These are phyloP conservation scores for Verticillium longisporum DNA, from an alignment of 2,329 filamentous ascomycete species.

Conservation along the genomic window DNA sequence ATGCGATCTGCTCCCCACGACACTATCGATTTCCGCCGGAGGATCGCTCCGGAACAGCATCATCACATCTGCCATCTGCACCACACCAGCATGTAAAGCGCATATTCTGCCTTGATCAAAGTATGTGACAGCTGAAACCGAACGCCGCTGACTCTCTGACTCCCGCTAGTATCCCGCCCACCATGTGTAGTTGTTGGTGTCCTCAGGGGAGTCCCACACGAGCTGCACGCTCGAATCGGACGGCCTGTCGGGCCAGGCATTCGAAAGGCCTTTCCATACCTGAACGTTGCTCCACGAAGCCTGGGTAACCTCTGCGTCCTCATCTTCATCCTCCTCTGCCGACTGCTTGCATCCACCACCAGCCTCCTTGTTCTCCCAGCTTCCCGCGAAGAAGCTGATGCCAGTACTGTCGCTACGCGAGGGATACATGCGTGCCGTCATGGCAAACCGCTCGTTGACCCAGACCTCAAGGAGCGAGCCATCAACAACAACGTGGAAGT, in stretches of 20 bases:
- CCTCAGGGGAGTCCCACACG: conserved; percentile 8
- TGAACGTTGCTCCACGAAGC: conserved; percentile 6
- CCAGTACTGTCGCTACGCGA: conserved; percentile 11
- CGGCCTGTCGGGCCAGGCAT: conserved; percentile 11
- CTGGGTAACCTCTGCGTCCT: too few species aligned
- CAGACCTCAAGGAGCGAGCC: conserved; percentile 11
- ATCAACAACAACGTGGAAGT: conserved; percentile 9
- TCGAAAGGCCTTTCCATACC: conserved; percentile 7
- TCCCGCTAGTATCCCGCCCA: conserved; percentile 8
- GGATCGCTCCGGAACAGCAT: not conserved
- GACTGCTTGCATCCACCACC: not conserved
- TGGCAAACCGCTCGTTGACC: conserved; percentile 11
- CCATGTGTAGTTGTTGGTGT: conserved; percentile 10
- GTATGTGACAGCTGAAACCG: not conserved
- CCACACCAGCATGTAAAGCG: not conserved
- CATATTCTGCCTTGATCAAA: not conserved
- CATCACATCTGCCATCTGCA: not conserved
- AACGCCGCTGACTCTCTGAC: not conserved
- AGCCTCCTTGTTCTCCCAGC: not conserved
- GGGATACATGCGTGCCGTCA: conserved; percentile 11
- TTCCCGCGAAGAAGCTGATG: conserved; percentile 8
- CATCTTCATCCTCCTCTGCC: not conserved
- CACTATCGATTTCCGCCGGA: not conserved
- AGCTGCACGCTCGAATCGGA: conserved; percentile 7
- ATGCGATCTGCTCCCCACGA: not conserved